Conservation (phyloP, 192 early-diverging fungal genomes). For the Allomyces macrogynus region DNA sequence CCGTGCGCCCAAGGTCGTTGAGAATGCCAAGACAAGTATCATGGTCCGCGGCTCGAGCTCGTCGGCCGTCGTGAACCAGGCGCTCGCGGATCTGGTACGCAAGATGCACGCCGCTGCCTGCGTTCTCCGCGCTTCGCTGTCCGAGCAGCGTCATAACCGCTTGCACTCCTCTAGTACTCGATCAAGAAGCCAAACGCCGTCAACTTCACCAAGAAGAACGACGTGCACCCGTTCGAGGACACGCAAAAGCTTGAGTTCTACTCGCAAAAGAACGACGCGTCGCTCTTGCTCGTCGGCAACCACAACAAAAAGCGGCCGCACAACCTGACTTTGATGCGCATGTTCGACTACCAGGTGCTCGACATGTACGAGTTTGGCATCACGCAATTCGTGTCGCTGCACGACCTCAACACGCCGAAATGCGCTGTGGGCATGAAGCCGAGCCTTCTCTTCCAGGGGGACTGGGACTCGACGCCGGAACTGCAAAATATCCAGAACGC, state of each 20-base stretch:
- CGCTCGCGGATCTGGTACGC: slow-evolving; percentile 72
- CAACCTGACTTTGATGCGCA: slow-evolving; percentile 73
- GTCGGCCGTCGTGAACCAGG: slow-evolving; percentile 59
- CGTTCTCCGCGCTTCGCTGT: neutral
- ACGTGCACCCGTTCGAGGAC: slow-evolving; percentile 92
- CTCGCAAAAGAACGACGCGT: slow-evolving; percentile 86
- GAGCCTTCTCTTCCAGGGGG: slow-evolving; percentile 74
- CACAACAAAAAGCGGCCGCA: slow-evolving; percentile 95
- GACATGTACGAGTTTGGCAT: slow-evolving; percentile 92
- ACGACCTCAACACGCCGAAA: slow-evolving; percentile 48
- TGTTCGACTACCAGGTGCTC: slow-evolving; percentile 80
- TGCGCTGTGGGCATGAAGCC: slow-evolving; percentile 75
- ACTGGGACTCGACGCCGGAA: slow-evolving; percentile 52
- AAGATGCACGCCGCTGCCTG: neutral
- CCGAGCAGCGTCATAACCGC: neutral
- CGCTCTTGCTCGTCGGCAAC: slow-evolving; percentile 69
- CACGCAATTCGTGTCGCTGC: slow-evolving; percentile 42
- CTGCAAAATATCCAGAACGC: slow-evolving; percentile 60
- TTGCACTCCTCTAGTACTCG: slow-evolving; percentile 29
- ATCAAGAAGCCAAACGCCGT: slow-evolving; percentile 77
- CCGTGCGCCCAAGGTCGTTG: slow-evolving; percentile 72
- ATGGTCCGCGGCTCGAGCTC: slow-evolving; percentile 74
- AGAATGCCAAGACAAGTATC: slow-evolving; percentile 77
- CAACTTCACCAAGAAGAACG: slow-evolving; percentile 83
- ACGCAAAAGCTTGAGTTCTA: slow-evolving; percentile 78